phyloP scores from a whole-genome alignment of 129 eudicot species.

The Flaveria linearis region DNA sequence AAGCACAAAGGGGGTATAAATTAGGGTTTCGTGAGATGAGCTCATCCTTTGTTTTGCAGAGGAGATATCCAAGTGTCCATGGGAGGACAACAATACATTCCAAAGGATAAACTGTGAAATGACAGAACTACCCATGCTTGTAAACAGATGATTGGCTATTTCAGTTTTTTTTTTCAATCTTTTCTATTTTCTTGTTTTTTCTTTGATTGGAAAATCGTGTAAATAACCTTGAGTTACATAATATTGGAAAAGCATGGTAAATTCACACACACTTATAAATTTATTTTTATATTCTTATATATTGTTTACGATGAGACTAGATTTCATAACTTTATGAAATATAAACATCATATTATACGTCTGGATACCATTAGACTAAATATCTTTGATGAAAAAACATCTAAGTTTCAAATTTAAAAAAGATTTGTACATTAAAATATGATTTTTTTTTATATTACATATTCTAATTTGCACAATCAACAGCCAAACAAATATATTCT shows the following conservation, averaged over 20 bases:
- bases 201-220: slow-evolving; percentile 23
- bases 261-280: too few relatives aligned
- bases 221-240: slow-evolving; percentile 27
- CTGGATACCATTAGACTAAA: too few relatives aligned
- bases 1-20: slow-evolving; percentile 29
- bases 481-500: too few relatives aligned
- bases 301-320: too few relatives aligned
- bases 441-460: slow-evolving; percentile 10
- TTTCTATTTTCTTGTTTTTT: not conserved
- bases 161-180: too few relatives aligned
- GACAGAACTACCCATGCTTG: slow-evolving; percentile 42
- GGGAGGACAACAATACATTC: slow-evolving; percentile 31
- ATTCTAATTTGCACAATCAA: not conserved
- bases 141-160: slow-evolving; percentile 32
- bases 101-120: slow-evolving; percentile 29
- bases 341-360: too few relatives aligned
- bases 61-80: slow-evolving; percentile 45
- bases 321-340: too few relatives aligned
- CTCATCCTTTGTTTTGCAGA: slow-evolving; percentile 31
- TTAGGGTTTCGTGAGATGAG: slow-evolving; percentile 49
- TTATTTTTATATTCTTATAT: too few relatives aligned
- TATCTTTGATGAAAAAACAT: too few relatives aligned
- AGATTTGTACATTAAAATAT: not conserved
- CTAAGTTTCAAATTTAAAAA: not conserved
- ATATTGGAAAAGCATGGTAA: not conserved